Conservation (phyloP, 192 early-diverging fungal genomes). For the Gaertneriomyces semiglobifer region DNA sequence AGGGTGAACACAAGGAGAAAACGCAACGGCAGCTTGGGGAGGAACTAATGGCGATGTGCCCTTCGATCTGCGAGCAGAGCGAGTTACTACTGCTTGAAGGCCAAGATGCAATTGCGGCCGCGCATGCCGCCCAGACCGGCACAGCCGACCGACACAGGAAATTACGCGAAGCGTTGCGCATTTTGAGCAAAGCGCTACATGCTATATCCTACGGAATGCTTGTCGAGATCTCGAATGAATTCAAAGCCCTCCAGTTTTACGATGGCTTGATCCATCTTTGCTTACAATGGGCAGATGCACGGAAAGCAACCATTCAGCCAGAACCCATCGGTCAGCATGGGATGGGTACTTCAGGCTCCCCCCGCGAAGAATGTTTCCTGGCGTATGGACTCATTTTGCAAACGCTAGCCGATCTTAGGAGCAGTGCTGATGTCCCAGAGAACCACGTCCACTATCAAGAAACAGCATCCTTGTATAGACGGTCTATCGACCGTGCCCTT, state of each 20-base stretch:
- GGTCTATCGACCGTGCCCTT: slow-evolving; percentile 36
- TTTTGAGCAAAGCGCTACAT: slow-evolving; percentile 19
- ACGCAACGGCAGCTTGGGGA: slow-evolving; percentile 36
- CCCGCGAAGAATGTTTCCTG: neutral
- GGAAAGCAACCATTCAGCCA: neutral
- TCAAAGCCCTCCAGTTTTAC: slow-evolving; percentile 14
- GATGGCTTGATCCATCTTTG: slow-evolving; percentile 29
- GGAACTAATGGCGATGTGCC: slow-evolving; percentile 59
- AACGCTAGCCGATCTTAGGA: neutral
- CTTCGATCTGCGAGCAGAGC: slow-evolving; percentile 57
- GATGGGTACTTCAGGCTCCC: neutral
- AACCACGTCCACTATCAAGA: neutral
- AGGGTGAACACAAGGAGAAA: slow-evolving; percentile 28
- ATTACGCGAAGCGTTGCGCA: slow-evolving; percentile 45
- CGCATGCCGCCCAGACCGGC: slow-evolving; percentile 16
- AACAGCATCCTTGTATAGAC: neutral
- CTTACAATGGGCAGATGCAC: slow-evolving; percentile 13
- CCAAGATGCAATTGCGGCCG: slow-evolving; percentile 18
- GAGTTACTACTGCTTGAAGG: slow-evolving; percentile 67
- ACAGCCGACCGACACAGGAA: slow-evolving; percentile 19
- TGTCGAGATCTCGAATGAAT: slow-evolving; percentile 25
- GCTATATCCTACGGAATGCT: slow-evolving; percentile 31
- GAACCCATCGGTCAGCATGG: neutral
- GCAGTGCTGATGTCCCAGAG: neutral
- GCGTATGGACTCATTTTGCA: slow-evolving; percentile 22